Base-by-base conservation (phyloP, 2,329 filamentous ascomycete species). In the Fusarium staphyleae region DNA sequence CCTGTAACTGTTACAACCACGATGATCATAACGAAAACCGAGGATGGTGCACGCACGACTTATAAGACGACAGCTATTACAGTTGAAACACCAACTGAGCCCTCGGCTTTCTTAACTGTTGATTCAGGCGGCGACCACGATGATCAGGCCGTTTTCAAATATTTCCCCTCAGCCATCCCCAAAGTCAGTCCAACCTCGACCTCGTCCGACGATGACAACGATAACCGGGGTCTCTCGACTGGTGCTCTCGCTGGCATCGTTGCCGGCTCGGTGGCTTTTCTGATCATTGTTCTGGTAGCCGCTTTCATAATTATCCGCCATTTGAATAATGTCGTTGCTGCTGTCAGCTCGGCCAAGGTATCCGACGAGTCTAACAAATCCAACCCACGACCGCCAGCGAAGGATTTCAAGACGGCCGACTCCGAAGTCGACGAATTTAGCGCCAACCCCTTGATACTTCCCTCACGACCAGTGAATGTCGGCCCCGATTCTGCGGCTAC, bases 181-280 rank as follows among this genome's bases (percentile, higher is more conserved):
- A 82, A 83, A 49, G 57, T 70, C 5, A 59, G 71, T 1, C 71
- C 71, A 12, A 52, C 63, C 2, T 49, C 70, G 11, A 43, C 56
- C 5, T 47, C 59, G 11, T 42, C 63, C 16, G 67, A 69, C 1
- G 55, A 61, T 9, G 57, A 57, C 14, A 60, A 64, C 15, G 65
- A 70, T 35, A 60, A 68, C 26, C 60, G 69, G 16, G 70, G 74
- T 11, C 69, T 81, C 16, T 74, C 75, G 5, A 68, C 62, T 0
- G 73, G 68, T 1, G 72, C 78, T 19, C 70, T 86, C 3, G 82
- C 78, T 3, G 83, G 83, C 2, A 82, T 85, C 16, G 74, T 85
- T 28, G 79, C 76, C 2, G 82, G 80, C 1, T 78, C 77, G 11
- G 70, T 81, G 3, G 75, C 73, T 0, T 65, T 85, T 10, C 69